Percentiles rank a stretch among this genome's conserved stretches.
Evolutionary conservation across 2,329 filamentous ascomycete genomes (phyloP).

Genomic region (Penicillium glabrum): DNA sequence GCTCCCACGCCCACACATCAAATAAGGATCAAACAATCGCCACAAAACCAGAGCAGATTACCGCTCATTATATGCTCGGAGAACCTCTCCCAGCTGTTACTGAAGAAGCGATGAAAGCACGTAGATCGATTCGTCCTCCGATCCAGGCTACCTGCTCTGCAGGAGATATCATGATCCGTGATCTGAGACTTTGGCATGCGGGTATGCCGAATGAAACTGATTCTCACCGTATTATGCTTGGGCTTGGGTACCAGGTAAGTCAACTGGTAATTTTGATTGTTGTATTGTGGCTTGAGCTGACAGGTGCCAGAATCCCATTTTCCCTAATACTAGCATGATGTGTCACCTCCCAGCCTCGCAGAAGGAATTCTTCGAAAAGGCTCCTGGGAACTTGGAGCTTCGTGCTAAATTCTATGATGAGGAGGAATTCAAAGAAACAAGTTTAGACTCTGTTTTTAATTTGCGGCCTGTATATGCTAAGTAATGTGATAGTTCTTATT

Average conservation of each 20-base stretch:
- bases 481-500: neutral
- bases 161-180: constrained; percentile 58
- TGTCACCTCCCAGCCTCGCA: neutral
- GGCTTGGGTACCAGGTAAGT: neutral
- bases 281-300: neutral
- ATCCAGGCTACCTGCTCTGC: constrained; percentile 54
- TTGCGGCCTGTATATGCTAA: neutral
- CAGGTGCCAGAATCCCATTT: neutral
- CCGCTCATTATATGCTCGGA: neutral
- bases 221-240: constrained; percentile 56
- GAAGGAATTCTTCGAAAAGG: neutral
- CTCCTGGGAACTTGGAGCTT: neutral
- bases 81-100: constrained; percentile 45
- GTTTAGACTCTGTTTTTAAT: neutral
- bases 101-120: constrained; percentile 43
- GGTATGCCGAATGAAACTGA: constrained; percentile 60
- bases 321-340: constrained; percentile 1
- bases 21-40: constrained; percentile 48
- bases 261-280: neutral
- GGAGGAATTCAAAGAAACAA: neutral
- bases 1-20: constrained; percentile 47
- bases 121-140: constrained; percentile 42
- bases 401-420: neutral
- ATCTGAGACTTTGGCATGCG: constrained; percentile 63
- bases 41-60: constrained; percentile 49